phyloP scores from a whole-genome alignment of 2,329 filamentous ascomycete species.

The Microascus cirrosus region DNA sequence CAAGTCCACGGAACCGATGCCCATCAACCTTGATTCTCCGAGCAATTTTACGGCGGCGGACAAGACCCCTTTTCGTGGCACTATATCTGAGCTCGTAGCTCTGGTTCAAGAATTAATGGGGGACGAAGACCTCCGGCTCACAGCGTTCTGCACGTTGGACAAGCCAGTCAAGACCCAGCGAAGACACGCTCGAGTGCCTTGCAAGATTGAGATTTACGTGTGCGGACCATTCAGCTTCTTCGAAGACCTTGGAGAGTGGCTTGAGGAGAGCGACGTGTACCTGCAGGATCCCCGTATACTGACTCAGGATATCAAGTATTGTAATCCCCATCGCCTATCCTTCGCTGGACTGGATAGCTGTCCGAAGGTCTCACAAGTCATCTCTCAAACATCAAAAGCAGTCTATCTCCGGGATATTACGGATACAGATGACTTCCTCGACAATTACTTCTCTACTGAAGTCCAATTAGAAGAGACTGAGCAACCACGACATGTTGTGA shows the following conservation, averaged over 20 bases:
- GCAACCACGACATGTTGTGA: slow-evolving; percentile 14
- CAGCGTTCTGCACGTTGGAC: neutral
- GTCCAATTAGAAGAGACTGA: slow-evolving; percentile 15
- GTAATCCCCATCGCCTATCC: slow-evolving; percentile 23
- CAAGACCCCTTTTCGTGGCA: neutral
- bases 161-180: neutral
- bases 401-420: slow-evolving; percentile 4
- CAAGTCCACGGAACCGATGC: neutral
- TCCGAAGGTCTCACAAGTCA: neutral
- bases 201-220: slow-evolving; percentile 13
- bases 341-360: neutral
- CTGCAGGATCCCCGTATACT: slow-evolving; percentile 21
- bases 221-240: slow-evolving; percentile 17
- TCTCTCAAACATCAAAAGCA: neutral
- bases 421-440: slow-evolving; percentile 12
- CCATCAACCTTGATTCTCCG: neutral
- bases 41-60: neutral
- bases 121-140: slow-evolving; percentile 17
- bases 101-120: slow-evolving; percentile 21
- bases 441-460: slow-evolving; percentile 12
- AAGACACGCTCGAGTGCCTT: neutral
- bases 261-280: slow-evolving; percentile 18
- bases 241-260: slow-evolving; percentile 20
- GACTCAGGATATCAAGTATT: slow-evolving; percentile 16
- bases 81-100: slow-evolving; percentile 32